These are phyloP conservation scores for Diplotaxis tenuifolia DNA, from an alignment of 345 rosid species.

Conservation along the genomic window DNA sequence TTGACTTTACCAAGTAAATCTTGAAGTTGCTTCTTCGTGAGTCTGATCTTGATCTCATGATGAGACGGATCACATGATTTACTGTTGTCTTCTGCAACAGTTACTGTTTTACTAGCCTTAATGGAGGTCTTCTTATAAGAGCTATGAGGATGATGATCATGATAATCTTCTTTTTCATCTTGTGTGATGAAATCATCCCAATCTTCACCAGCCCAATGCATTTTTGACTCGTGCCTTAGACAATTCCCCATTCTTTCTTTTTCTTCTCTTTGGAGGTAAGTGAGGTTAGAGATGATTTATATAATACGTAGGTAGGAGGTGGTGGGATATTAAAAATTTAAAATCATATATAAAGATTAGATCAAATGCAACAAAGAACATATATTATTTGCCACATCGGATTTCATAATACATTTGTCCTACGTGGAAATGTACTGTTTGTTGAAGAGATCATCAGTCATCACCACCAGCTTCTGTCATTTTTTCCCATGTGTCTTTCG, in stretches of 20 bases:
- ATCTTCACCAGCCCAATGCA: conserved; percentile 43
- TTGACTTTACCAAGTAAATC: conserved; percentile 46
- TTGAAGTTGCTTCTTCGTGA: conserved; percentile 63
- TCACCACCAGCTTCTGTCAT: conserved; percentile 31
- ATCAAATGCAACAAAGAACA: conserved; percentile 1
- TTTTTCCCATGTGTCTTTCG: conserved; percentile 3
- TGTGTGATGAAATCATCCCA: conserved; percentile 32
- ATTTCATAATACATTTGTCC: conserved; percentile 4
- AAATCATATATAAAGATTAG: conserved; percentile 3
- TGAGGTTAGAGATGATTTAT: conserved; percentile 2
- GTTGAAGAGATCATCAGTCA: conserved; percentile 29
- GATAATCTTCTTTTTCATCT: background rate
- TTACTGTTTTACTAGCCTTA: background rate
- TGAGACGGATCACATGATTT: conserved; percentile 24
- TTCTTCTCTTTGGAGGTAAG: background rate
- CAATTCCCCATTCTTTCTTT: conserved; percentile 37
- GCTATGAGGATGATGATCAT: conserved; percentile 5
- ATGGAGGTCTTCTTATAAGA: background rate
- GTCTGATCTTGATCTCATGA: conserved; percentile 64
- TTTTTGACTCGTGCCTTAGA: conserved; percentile 36
- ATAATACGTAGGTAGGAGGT: conserved; percentile 26
- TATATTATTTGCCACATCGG: conserved; percentile 24
- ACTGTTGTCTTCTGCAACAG: background rate
- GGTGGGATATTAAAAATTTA: conserved; percentile 25
- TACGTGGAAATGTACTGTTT: conserved; percentile 36